Conservation (phyloP, 345 rosid species). For the Erodium maritimum region DNA sequence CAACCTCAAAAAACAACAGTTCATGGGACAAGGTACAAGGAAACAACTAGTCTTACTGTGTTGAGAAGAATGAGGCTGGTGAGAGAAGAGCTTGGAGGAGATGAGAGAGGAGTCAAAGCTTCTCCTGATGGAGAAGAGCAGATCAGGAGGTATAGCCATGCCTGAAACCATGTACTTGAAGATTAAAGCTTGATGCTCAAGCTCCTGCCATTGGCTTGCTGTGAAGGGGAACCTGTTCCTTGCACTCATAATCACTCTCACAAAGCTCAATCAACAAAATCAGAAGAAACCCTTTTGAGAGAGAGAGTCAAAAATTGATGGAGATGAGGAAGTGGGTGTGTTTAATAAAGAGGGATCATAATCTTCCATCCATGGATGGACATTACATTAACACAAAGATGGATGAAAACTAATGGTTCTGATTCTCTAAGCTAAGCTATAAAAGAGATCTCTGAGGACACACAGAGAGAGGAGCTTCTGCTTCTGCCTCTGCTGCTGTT, state of each 20-base stretch:
- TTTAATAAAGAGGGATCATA: no score
- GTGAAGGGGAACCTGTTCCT: slow-evolving; percentile 61
- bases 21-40: background rate
- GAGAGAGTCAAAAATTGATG: no score
- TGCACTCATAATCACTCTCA: slow-evolving; percentile 18
- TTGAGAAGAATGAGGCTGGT: slow-evolving; percentile 25
- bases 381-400: no score
- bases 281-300: slow-evolving; percentile 11
- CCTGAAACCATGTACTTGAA: slow-evolving; percentile 72
- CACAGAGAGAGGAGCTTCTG: slow-evolving; percentile 4
- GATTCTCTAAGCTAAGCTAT: slow-evolving; percentile 11
- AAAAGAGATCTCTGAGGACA: background rate
- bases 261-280: background rate
- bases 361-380: no score
- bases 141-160: slow-evolving; percentile 70
- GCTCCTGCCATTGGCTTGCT: slow-evolving; percentile 81
- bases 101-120: slow-evolving; percentile 36
- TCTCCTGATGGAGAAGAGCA: slow-evolving; percentile 60
- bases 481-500: slow-evolving; percentile 7
- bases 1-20: background rate
- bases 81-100: slow-evolving; percentile 37
- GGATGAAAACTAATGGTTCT: slow-evolving; percentile 43
- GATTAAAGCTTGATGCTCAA: slow-evolving; percentile 77
- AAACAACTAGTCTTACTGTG: slow-evolving; percentile 28
- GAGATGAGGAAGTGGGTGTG: no score